Base-by-base conservation (phyloP, 2,329 filamentous ascomycete genomes). In the Exophiala spinifera region DNA sequence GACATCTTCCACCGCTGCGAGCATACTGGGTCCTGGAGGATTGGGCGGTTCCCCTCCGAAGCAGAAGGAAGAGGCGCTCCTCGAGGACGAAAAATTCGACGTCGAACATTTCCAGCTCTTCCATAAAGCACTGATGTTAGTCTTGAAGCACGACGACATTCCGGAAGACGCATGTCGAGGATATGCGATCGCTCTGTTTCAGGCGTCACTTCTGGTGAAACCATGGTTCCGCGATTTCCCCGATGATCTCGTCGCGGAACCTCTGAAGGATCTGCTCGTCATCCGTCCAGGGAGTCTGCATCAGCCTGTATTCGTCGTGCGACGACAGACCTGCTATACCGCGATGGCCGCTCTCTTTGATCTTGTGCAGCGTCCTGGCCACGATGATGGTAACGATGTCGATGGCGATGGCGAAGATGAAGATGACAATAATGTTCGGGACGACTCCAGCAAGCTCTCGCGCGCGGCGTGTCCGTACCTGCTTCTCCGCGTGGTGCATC, bases 341-440 rank as follows among this genome's bases (percentile, higher is more conserved):
- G 90, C 90, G 62, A 80, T 95, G 23, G 83, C 89, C 53, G 88
- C 95, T 65, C 79, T 99, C 1, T 87, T 91, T 64, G 76, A 82
- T 1, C 78, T 91, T 2, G 81, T 89, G 2, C 43, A 51, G 19
- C 46, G 43, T 34, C 45, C 37, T 23, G n/a, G 31, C 21, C 21
- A 8, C 8, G 34, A 23, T 11, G 39, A 31, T 10, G 25, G 2
- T 11, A 8, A 25, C 23, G 23, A 25, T 8, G 23, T 4, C 8
- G 23, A 8, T 8, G 23, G 8, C 23, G 23, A 13, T 13, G 40
- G 44, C 43, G 15, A 40, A 4, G 25, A 39, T 13, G n/a, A 28
- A 3, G 10, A 11, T 5, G 25, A 31, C 7, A 10, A 11, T 5
- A 10, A 31, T 31, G 25, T 3, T 7, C 5, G 25, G 5, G 25